Percentiles rank a stretch among this genome's conserved stretches.
These are phyloP conservation scores for Aspergillus sp. DNA, from an alignment of 2,329 filamentous ascomycete genomes.

Conservation along the genomic window DNA sequence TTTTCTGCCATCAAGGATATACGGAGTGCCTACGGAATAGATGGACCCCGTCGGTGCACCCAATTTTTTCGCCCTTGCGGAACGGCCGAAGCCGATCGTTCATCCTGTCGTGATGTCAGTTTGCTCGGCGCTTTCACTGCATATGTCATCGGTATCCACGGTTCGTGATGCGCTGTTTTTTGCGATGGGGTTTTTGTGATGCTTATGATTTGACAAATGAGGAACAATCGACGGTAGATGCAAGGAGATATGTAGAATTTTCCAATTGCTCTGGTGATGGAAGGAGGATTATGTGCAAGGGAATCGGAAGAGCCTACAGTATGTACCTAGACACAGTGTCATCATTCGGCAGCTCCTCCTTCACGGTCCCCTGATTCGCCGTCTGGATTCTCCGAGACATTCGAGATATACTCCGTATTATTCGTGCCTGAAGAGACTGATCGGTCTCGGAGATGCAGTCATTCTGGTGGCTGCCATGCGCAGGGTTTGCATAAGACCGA, in stretches of 20 bases:
- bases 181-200: slow-evolving; percentile 2
- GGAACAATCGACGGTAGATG: not conserved
- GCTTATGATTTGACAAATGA: not conserved
- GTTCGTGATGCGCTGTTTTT: not conserved
- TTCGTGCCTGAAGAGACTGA: not conserved
- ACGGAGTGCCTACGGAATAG: not conserved
- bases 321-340: too few relatives aligned
- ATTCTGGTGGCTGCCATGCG: too few relatives aligned
- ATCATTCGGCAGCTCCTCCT: too few relatives aligned
- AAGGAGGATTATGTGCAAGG: too few relatives aligned
- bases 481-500: too few relatives aligned
- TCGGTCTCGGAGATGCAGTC: not conserved
- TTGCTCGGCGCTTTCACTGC: slow-evolving; percentile 3
- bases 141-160: slow-evolving; percentile 2
- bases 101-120: slow-evolving; percentile 4
- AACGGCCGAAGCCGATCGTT: slow-evolving; percentile 6
- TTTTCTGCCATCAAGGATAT: not conserved
- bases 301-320: too few relatives aligned
- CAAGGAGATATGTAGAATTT: not conserved
- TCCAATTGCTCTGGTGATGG: too few relatives aligned
- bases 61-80: not conserved
- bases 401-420: too few relatives aligned
- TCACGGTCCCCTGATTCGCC: too few relatives aligned
- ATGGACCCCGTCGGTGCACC: not conserved
- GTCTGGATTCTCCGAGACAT: too few relatives aligned